These are phyloP conservation scores for Carpinus viminea DNA, from an alignment of 306 rosid genomes.

Conservation along the genomic window DNA sequence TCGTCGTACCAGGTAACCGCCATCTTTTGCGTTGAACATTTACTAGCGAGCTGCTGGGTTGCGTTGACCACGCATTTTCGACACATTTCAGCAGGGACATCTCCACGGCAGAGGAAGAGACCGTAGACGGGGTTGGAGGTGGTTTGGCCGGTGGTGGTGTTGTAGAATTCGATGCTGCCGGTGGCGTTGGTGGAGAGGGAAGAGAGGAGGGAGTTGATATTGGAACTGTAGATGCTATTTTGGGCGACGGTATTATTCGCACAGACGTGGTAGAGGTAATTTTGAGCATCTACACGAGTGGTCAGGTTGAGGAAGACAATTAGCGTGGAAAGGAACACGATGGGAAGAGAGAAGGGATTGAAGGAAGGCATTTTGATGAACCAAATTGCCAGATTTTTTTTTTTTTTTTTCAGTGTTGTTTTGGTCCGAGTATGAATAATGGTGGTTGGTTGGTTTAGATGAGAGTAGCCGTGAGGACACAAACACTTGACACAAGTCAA, in stretches of 20 bases:
- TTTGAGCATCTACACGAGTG: constrained; percentile 10
- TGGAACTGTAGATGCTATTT: not conserved
- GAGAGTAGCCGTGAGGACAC: too few relatives aligned
- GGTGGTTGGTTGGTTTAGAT: too few relatives aligned
- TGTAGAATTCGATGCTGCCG: constrained; percentile 3
- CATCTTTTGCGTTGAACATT: constrained; percentile 4
- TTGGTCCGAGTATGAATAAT: too few relatives aligned
- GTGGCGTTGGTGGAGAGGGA: constrained; percentile 6
- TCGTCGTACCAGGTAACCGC: constrained; percentile 31
- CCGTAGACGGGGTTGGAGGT: constrained; percentile 15
- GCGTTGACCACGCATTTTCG: constrained; percentile 14
- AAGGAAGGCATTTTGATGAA: constrained; percentile 20
- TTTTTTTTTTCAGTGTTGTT: too few relatives aligned
- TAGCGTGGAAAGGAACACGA: constrained; percentile 13
- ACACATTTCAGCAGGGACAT: constrained; percentile 5
- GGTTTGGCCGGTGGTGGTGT: constrained; percentile 6
- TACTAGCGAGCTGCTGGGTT: not conserved
- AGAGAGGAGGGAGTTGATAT: constrained; percentile 9
- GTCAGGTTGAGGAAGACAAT: constrained; percentile 1
- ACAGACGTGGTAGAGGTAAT: constrained; percentile 23
- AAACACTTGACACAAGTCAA: too few relatives aligned
- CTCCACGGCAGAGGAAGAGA: constrained; percentile 34
- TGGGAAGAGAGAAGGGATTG: constrained; percentile 6
- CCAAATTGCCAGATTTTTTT: not conserved
- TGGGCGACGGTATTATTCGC: constrained; percentile 25